These are phyloP conservation scores for Phytophthora syringae DNA, from an alignment of 352 stramenopile species.

Conservation along the genomic window DNA sequence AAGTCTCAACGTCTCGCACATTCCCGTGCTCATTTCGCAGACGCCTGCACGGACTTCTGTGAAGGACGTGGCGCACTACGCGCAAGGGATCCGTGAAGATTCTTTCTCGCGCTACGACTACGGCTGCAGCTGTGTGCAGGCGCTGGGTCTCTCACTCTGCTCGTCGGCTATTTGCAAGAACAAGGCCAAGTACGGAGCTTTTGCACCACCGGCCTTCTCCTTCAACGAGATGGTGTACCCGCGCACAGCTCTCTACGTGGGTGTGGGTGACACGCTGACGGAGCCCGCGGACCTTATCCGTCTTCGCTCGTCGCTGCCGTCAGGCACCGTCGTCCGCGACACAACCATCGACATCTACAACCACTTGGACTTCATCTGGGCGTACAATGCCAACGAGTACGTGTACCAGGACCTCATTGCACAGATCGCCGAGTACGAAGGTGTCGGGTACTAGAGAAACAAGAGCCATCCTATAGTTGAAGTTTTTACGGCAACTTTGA, in stretches of 20 bases:
- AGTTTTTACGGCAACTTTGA: too few relatives aligned
- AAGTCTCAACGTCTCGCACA: slow-evolving; percentile 50
- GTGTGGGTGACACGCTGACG: slow-evolving; percentile 40
- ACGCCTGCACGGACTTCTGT: slow-evolving; percentile 52
- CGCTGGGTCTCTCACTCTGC: slow-evolving; percentile 42
- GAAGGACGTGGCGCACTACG: slow-evolving; percentile 58
- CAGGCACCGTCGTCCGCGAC: slow-evolving; percentile 43
- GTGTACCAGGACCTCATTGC: slow-evolving; percentile 51
- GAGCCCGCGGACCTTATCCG: slow-evolving; percentile 33
- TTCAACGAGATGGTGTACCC: slow-evolving; percentile 43
- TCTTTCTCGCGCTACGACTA: slow-evolving; percentile 45
- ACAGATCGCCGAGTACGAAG: slow-evolving; percentile 43
- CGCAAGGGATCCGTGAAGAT: slow-evolving; percentile 50
- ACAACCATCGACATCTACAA: slow-evolving; percentile 44
- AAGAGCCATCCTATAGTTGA: too few relatives aligned
- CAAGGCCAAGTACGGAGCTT: slow-evolving; percentile 50
- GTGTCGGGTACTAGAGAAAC: too few relatives aligned
- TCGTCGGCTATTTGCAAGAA: slow-evolving; percentile 45
- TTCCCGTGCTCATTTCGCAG: slow-evolving; percentile 56
- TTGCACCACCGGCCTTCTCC: slow-evolving; percentile 41
- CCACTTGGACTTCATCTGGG: slow-evolving; percentile 62
- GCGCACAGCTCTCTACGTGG: slow-evolving; percentile 41
- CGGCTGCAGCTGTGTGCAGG: slow-evolving; percentile 28
- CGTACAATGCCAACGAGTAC: slow-evolving; percentile 41
- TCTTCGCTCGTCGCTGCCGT: slow-evolving; percentile 40